Base-by-base conservation (phyloP, 805 yeast genomes). In the Torulaspora microellipsoides region DNA sequence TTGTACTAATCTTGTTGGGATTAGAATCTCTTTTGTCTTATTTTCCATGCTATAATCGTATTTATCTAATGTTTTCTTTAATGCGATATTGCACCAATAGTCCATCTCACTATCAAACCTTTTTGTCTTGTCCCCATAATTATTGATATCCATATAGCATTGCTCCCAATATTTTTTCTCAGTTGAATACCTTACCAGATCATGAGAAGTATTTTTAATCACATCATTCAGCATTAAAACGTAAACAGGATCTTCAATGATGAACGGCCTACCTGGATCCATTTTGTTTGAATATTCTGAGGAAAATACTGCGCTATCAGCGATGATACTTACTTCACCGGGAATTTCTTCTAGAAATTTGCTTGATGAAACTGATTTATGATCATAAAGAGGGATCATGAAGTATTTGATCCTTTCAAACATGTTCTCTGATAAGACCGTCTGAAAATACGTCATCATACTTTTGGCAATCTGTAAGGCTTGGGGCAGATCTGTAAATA, bases 241-340 rank as follows among this genome's bases (percentile, higher is more conserved):
- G 34, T 58, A 57, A 3, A 59, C 56, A 3, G 65, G 65, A 39
- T 62, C 65, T 27, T 58, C 54, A 13, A 58, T 53, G 44, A 49
- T 35, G 42, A 51, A 37, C 15, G 41, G 47, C 30, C 38, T 38
- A 7, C 27, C 15, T 20, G 28, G 36, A 29, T 34, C 29, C 8
- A 36, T 33, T 5, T 29, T 33, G 15, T 34, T 36, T 10, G 45
- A 38, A 15, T n/a, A 28, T 15, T 45, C 43, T 5, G 53, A 34
- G 3, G 56, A 51, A 11, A 49, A 48, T 5, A 51, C 38, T 3
- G 53, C 47, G 17, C 36, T 46, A 17, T 57, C 51, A 23, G 48
- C 39, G 12, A 54, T 32, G 7, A 56, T 29, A 12, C 43, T 42
- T 3, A 57, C 48, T 17, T 49, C 45, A 14, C 55, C 55, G 5